Evolutionary conservation across 1,284 basidiomycete species (phyloP).

Genomic region (Garcileccinum viscosum): DNA sequence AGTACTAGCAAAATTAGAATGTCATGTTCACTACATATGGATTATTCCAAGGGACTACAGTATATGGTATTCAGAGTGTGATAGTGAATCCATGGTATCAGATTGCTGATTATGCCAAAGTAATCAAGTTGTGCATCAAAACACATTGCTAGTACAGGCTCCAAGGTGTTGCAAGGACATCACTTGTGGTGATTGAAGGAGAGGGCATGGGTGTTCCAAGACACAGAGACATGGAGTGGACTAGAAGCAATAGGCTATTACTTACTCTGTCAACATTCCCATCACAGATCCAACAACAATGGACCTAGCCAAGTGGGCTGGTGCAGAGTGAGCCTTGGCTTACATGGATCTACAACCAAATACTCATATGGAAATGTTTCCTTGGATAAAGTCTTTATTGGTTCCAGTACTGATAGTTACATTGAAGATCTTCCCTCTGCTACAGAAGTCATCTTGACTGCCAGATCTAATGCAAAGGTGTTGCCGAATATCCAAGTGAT

Average conservation of each 20-base stretch:
- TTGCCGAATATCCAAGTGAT: constrained; percentile 85
- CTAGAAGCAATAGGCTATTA: not conserved
- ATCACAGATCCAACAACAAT: constrained; percentile 85
- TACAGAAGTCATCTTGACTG: constrained; percentile 80
- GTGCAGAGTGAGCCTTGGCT: constrained; percentile 81
- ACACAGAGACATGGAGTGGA: not conserved
- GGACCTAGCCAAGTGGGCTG: constrained; percentile 72
- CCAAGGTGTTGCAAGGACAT: not conserved
- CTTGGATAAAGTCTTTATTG: constrained; percentile 95
- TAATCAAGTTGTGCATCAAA: not conserved
- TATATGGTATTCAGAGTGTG: too few relatives aligned
- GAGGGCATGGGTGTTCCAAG: not conserved
- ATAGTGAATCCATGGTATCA: too few relatives aligned
- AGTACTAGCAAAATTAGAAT: not conserved
- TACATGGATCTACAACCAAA: constrained; percentile 93
- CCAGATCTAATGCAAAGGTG: constrained; percentile 80
- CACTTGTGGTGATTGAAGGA: not conserved
- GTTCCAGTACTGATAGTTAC: constrained; percentile 96
- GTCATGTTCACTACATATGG: not conserved
- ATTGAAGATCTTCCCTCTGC: constrained; percentile 89
- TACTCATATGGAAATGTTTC: constrained; percentile 84
- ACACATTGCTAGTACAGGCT: not conserved
- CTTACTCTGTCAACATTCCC: constrained; percentile 45
- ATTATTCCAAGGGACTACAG: not conserved
- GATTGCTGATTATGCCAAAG: too few relatives aligned